phyloP scores from a whole-genome alignment of 768 basidiomycete species.

The Boletus bicolor region DNA sequence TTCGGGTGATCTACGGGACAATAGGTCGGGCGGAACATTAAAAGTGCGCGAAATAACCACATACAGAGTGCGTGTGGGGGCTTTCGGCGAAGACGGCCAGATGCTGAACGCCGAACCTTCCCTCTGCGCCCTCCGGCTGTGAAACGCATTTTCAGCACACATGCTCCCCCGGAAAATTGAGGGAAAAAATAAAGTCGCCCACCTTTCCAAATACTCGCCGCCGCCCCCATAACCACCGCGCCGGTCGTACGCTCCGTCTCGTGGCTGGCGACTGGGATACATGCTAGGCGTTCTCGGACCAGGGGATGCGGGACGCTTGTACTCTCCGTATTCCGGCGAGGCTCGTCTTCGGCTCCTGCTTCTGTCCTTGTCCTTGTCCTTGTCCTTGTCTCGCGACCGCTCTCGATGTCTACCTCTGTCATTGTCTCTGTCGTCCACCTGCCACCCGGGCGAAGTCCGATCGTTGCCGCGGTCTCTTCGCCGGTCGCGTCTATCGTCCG shows the following conservation, averaged over 20 bases:
- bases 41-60: conserved; percentile 21
- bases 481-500: conserved; percentile 3
- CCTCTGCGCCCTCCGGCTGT: conserved; percentile 69
- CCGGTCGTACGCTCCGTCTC: conserved; percentile 17
- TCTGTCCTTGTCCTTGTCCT: conserved; percentile 14
- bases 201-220: conserved; percentile 70
- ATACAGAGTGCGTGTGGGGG: conserved; percentile 55
- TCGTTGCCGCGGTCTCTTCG: neutral
- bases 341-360: conserved; percentile 33
- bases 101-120: conserved; percentile 53
- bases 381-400: conserved; percentile 22
- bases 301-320: conserved; percentile 43
- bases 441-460: neutral
- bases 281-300: conserved; percentile 45
- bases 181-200: conserved; percentile 15
- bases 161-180: neutral
- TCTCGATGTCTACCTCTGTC: conserved; percentile 22
- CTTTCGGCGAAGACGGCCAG: conserved; percentile 85
- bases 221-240: conserved; percentile 33
- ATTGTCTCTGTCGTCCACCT: conserved; percentile 16
- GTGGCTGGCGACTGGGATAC: conserved; percentile 44
- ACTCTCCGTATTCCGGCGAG: conserved; percentile 63
- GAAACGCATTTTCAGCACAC: neutral
- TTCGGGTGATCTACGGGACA: conserved; percentile 49
- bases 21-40: neutral